These are phyloP conservation scores for Inga oerstediana DNA, from an alignment of 306 rosid genomes.

Conservation along the genomic window DNA sequence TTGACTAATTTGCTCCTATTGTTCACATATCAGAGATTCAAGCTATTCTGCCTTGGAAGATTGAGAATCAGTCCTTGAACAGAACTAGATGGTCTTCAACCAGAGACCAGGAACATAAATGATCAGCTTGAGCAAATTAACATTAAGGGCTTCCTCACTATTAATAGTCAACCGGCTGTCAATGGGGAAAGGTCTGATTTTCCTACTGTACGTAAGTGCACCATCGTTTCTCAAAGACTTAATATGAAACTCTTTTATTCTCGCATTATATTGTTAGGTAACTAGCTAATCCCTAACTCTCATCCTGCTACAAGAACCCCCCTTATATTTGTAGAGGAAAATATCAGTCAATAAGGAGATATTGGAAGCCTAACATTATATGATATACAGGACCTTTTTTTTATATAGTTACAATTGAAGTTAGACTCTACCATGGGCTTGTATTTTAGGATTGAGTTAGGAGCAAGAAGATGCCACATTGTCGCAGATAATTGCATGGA, in stretches of 20 bases:
- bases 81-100: conserved; percentile 93
- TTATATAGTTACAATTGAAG: background rate
- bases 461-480: background rate
- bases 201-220: conserved; percentile 71
- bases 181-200: conserved; percentile 90
- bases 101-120: conserved; percentile 83
- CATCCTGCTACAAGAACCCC: background rate
- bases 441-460: conserved; percentile 7
- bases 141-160: conserved; percentile 81
- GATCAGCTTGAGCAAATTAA: conserved; percentile 77
- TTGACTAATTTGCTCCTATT: conserved; percentile 27
- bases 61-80: conserved; percentile 97
- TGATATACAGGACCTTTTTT: conserved; percentile 5
- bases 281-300: background rate
- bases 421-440: conserved; percentile 10
- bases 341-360: background rate
- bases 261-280: background rate
- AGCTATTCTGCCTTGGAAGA: conserved; percentile 76
- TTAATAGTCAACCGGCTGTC: conserved; percentile 97
- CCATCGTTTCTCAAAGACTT: conserved; percentile 19
- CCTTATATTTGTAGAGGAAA: background rate
- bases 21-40: conserved; percentile 68
- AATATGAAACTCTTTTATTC: conserved; percentile 1
- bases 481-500: background rate
- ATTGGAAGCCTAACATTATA: background rate